phyloP scores from a whole-genome alignment of 768 basidiomycete genomes.

The Mycena crocata region DNA sequence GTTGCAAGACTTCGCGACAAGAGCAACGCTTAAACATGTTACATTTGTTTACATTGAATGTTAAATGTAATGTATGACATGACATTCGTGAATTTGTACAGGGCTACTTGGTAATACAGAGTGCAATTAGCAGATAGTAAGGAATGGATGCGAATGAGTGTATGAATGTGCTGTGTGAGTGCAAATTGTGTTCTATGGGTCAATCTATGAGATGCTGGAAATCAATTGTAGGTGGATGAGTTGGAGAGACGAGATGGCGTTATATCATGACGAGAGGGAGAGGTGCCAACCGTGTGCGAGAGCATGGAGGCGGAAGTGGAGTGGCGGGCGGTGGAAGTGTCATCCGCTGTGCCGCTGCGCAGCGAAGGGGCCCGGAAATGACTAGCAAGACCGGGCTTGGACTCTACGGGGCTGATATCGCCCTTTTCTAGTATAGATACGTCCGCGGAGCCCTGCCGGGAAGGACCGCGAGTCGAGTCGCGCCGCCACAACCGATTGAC shows the following conservation, averaged over 20 bases:
- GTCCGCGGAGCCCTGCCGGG: conserved; percentile 38
- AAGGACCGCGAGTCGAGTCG: conserved; percentile 25
- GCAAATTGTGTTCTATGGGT: neutral
- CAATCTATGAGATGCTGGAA: conserved; percentile 23
- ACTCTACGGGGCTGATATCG: conserved; percentile 28
- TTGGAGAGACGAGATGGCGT: conserved; percentile 10
- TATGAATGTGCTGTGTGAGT: neutral
- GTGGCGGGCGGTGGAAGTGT: conserved; percentile 17
- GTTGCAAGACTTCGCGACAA: conserved; percentile 17
- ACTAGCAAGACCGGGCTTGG: conserved; percentile 11
- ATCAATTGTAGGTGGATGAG: conserved; percentile 16
- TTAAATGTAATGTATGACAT: too few species aligned
- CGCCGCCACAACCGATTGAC: conserved; percentile 46
- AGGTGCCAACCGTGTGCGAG: conserved; percentile 2
- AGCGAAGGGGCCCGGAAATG: conserved; percentile 22
- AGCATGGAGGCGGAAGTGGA: conserved; percentile 18
- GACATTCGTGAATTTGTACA: conserved; percentile 5
- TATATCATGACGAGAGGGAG: conserved; percentile 2
- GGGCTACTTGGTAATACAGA: conserved; percentile 23
- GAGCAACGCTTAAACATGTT: conserved; percentile 4
- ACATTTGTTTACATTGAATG: conserved; percentile 5
- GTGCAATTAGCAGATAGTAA: conserved; percentile 26
- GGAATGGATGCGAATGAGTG: conserved; percentile 1
- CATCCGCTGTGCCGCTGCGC: conserved; percentile 12
- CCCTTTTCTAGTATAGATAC: conserved; percentile 57